Evolutionary conservation across 768 basidiomycete genomes (phyloP), one percentile per base, ranked within the genome.

Genomic region (Glaciozyma martinii): DNA sequence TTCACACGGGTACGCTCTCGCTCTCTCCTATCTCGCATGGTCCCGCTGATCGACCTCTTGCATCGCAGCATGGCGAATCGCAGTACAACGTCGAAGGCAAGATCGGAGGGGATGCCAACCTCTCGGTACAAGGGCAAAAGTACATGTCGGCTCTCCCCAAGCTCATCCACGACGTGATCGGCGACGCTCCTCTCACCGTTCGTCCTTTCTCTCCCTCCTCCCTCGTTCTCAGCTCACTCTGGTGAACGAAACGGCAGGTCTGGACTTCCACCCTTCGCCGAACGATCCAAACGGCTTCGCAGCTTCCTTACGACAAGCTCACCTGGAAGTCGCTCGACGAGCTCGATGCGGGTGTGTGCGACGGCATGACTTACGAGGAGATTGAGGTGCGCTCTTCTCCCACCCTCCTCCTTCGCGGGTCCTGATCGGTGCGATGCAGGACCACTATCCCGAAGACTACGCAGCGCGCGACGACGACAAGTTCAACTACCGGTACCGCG

Each of bases 321-420:
- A 97, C 94, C 5, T 99, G 95, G 95, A 99, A 99, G 76, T 91
- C 90, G 2, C 78, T 99, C 59, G 95, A 99, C 73, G 95, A 99
- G 77, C 81, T 99, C 30, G 95, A 99, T 76, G 95, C 95, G 12
- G 95, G 95, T 30, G 95, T 99, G 42, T 99, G 95, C 74, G 95
- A 99, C 77, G 95, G 87, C 21, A 98, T 99, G 95, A 98, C 95
- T 6, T 99, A 99, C 72, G 87, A 90, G 79, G 94, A 98, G 81
- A 98, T 99, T 63, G 93, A 93, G 82, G 93, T 89, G 62, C 43
- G 79, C n/a, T 73, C 56, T 7, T 5, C 23, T 42, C 40, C 5
- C 42, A 25, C 40, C 61, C 46, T 29, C 57, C 21, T 53, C 25
- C 29, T 49, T 63, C 16, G 6, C 40, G 33, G 40, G 29, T 12